Evolutionary conservation across 2,329 filamentous ascomycete genomes (phyloP), one percentile per base, ranked within the genome.

Genomic region (Botryotinia narcissicola): DNA sequence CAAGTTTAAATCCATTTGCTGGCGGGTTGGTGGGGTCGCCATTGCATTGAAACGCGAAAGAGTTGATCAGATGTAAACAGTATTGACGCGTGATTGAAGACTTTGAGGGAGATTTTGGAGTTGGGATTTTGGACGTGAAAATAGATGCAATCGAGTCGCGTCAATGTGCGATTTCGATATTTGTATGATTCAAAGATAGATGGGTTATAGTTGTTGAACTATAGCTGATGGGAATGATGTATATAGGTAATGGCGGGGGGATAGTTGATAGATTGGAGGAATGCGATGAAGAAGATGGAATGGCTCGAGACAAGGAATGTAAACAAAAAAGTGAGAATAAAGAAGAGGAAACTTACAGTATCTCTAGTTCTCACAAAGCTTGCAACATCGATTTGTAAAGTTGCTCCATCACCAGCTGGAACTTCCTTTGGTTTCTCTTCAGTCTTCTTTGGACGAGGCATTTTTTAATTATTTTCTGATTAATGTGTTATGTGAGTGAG

Each of bases 301-400:
- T 63, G 71, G 67, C 66, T 73, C 63, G 64, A 64, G 54, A 72
- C 71, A 73, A 71, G 48, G 57, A 54, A 72, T 71, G 59, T 57
- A 25, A 32, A 69, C n/a, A 59, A 59, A 60, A 42, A 42, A 1
- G 3, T 40, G 51, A 59, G 40, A 70, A 68, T 29, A 74, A 71
- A 54, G 68, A 75, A 46, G 40, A 25, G 42, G 20, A 37, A 40
- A 70, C 77, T 79, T 90, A 97, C 94, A 81, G 90, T 91, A 82
- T 97, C 93, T 80, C 93, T 89, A 67, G 94, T 93, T 80, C 91
- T 87, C 75, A 93, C 87, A 82, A 95, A 95, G 82, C 93, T 91
- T 74, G 93, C 91, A 73, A 92, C 87, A 75, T 93, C 89, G 76
- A 92, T 88, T 60, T 75, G 74, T 42, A 80, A 73, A n/a, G 79